Evolutionary conservation across 2,329 filamentous ascomycete genomes (phyloP), one percentile per base, ranked within the genome.

Genomic region (Aspergillus fijiensis): DNA sequence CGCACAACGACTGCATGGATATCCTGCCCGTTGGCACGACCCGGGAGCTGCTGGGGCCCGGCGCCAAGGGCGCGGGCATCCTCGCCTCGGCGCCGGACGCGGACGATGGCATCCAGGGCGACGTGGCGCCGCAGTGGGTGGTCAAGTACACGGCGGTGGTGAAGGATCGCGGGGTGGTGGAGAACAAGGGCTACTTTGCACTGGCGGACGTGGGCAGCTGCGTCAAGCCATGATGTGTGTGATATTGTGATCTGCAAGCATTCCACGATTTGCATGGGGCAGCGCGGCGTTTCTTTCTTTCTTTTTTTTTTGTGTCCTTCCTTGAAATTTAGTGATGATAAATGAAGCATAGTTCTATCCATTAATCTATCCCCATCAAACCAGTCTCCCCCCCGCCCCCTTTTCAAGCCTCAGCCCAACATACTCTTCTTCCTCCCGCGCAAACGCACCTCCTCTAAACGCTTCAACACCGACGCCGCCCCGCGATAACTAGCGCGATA

Each of bases 151-250:
- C 94, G 42, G 95, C 95, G 1, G 94, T 98, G 60, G 91, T 98
- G 47, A 90, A 90, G 75, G 90, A 98, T 74, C 84, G 95, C 57
- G 95, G 95, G 14, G 95, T 99, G 9, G 94, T 99, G 65, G 95
- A 99, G 81, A 96, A 95, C 74, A 99, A 98, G 81, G 95, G 95
- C 7, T 98, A 97, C 77, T 97, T 97, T 80, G 94, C 94, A 1
- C 87, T 88, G 21, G 94, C 93, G 3, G 88, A 92, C 72, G 76
- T 95, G 65, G 79, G 80, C 51, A 80, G 81, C 58, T 79, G 77
- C 65, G 73, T 79, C 55, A 67, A 70, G 53, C 11, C 61, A 51
- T 57, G 56, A 60, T 59, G 50, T 57, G 27, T 59, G 50, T 57
- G 27, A 49, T 57, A 49, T 16, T 29, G 31, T 52, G 9, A 29